Conservation (phyloP, 1,139 yeast genomes). For the Debaryomyces robertsiae region DNA sequence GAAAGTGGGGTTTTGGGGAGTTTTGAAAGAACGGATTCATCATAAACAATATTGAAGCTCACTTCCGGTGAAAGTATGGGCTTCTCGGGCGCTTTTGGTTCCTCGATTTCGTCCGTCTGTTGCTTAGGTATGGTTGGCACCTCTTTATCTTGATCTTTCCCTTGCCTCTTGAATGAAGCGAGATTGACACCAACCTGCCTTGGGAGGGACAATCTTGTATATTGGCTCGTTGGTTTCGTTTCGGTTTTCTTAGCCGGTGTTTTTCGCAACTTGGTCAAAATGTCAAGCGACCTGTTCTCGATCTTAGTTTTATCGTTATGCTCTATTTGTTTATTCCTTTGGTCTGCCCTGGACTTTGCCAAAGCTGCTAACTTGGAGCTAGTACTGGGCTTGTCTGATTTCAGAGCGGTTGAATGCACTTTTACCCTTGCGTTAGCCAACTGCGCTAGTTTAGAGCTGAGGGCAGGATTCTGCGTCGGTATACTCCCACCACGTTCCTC, state of each 20-base stretch:
- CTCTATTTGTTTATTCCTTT: not conserved
- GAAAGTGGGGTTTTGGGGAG: conserved; percentile 23
- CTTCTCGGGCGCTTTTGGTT: not conserved
- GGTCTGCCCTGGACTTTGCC: conserved; percentile 43
- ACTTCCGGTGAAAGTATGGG: conserved; percentile 1
- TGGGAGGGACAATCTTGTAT: not conserved
- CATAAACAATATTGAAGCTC: conserved; percentile 19
- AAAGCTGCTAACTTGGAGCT: conserved; percentile 49
- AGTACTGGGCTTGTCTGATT: not conserved
- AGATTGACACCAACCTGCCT: not conserved
- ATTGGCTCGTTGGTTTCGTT: not conserved
- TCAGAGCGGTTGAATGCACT: not conserved
- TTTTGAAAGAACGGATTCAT: conserved; percentile 22
- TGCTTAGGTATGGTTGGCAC: not conserved
- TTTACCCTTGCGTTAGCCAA: conserved; percentile 22
- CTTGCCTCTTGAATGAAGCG: not conserved
- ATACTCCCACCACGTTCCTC: not conserved
- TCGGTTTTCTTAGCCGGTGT: not conserved
- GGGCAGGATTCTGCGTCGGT: not conserved
- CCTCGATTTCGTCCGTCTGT: not conserved
- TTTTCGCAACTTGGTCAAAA: conserved; percentile 21
- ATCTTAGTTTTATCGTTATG: not conserved
- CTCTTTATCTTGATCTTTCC: not conserved
- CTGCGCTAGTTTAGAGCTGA: conserved; percentile 22
- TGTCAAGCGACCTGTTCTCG: conserved; percentile 24